Evolutionary conservation across 169 alveolate genomes (phyloP).

Genomic region (Eimeria necatrix): DNA sequence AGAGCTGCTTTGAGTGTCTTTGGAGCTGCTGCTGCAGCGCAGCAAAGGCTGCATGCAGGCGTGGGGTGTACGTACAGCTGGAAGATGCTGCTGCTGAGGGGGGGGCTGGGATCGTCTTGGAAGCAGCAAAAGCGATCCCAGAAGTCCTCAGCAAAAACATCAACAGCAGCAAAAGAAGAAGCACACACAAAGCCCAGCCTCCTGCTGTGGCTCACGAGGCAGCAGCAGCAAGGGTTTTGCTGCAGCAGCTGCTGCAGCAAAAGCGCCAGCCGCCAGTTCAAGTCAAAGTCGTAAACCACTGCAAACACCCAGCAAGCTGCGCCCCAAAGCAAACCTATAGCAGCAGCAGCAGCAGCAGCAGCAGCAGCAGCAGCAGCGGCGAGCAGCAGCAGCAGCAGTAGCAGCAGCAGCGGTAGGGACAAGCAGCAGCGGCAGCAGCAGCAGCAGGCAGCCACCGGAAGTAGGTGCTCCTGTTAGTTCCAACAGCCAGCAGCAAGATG

Average conservation of each 20-base stretch:
- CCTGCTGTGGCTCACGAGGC: neutral
- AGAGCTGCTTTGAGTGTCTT: too few species aligned
- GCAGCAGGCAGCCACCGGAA: too few species aligned
- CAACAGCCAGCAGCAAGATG: too few species aligned
- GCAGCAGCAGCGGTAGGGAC: too few species aligned
- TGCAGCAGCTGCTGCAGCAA: neutral
- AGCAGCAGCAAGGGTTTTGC: conserved; percentile 36
- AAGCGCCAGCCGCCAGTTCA: neutral
- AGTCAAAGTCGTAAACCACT: conserved; percentile 1
- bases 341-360: neutral
- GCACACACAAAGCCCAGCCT: conserved; percentile 36
- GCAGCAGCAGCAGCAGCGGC: neutral
- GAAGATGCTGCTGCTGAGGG: neutral
- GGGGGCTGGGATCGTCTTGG: neutral
- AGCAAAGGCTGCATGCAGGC: neutral
- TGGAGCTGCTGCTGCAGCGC: neutral
- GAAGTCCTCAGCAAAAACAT: conserved; percentile 25
- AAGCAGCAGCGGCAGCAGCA: too few species aligned
- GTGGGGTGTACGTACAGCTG: neutral
- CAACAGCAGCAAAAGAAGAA: neutral
- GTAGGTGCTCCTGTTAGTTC: too few species aligned
- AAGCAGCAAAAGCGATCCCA: neutral
- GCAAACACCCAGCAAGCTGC: neutral
- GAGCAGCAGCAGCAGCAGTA: too few species aligned
- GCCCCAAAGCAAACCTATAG: neutral